These are phyloP conservation scores for Entonaema liquescens DNA, from an alignment of 495 filamentous ascomycete genomes.

Conservation along the genomic window DNA sequence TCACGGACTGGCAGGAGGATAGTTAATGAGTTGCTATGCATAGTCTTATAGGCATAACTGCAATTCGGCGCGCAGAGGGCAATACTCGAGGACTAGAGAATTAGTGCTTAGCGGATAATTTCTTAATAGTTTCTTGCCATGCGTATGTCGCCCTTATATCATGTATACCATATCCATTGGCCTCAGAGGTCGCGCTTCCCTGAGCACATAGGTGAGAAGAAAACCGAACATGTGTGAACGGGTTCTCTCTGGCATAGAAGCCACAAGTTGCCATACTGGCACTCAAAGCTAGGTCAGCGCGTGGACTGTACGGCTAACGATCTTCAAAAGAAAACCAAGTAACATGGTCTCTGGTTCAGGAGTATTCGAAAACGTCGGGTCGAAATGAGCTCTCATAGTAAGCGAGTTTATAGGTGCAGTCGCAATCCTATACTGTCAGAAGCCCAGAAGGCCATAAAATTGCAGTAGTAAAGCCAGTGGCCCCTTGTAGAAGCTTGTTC, in stretches of 20 bases:
- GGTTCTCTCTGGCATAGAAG: not conserved
- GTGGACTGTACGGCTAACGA: not conserved
- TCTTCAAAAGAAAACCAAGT: not conserved
- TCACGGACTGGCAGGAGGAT: not conserved
- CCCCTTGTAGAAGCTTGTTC: not conserved
- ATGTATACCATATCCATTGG: not conserved
- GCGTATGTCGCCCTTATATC: not conserved
- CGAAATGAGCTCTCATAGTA: not conserved
- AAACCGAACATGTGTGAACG: not conserved
- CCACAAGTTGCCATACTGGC: not conserved
- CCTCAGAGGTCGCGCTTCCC: not conserved
- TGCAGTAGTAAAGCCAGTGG: not conserved
- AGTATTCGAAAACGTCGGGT: not conserved
- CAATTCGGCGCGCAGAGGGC: not conserved
- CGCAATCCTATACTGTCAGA: not conserved
- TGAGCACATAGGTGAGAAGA: not conserved
- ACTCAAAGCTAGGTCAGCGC: not conserved
- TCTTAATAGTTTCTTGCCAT: not conserved
- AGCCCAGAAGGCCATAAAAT: not conserved
- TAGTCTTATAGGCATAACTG: not conserved
- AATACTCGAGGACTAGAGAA: not conserved
- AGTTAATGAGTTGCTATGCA: not conserved
- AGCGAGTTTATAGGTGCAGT: not conserved
- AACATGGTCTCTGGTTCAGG: not conserved
- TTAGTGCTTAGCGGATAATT: not conserved